phyloP scores from a whole-genome alignment of 2,329 filamentous ascomycete species.

The Cercospora nicotianae region DNA sequence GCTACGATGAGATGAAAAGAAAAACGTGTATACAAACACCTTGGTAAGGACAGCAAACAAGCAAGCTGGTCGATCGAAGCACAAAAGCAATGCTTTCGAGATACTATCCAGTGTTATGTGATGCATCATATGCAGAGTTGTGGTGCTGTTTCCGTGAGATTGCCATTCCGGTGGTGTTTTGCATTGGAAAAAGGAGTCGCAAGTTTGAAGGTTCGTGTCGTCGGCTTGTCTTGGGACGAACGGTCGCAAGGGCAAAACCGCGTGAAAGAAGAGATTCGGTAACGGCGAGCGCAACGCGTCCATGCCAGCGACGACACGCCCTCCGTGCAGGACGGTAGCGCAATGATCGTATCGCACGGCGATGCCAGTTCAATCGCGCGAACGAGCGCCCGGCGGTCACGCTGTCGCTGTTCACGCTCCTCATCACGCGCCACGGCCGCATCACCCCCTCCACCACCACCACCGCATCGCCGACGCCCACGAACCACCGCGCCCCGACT shows the following conservation, averaged over 20 bases:
- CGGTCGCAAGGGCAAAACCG: constrained; percentile 2
- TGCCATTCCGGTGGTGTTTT: background rate
- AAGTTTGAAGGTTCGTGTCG: constrained; percentile 3
- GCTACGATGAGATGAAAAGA: background rate
- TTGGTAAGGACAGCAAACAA: background rate
- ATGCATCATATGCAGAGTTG: background rate
- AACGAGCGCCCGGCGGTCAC: constrained; percentile 14
- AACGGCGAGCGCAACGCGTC: constrained; percentile 2
- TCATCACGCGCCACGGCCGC: constrained; percentile 11
- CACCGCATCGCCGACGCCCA: constrained; percentile 2
- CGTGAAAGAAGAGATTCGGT: constrained; percentile 3
- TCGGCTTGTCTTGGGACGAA: background rate
- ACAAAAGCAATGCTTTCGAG: background rate
- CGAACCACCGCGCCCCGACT: background rate
- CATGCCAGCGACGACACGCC: background rate
- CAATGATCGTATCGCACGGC: constrained; percentile 14
- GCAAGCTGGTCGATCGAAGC: background rate
- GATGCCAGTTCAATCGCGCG: constrained; percentile 15
- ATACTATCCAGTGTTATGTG: background rate
- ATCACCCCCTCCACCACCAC: constrained; percentile 7
- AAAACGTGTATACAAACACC: background rate
- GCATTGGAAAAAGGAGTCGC: background rate
- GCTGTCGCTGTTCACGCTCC: constrained; percentile 8
- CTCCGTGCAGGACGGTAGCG: constrained; percentile 6
- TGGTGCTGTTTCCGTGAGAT: background rate